Evolutionary conservation across 192 early-diverging fungal genomes (phyloP).

Genomic region (Phlyctochytrium arcticum): DNA sequence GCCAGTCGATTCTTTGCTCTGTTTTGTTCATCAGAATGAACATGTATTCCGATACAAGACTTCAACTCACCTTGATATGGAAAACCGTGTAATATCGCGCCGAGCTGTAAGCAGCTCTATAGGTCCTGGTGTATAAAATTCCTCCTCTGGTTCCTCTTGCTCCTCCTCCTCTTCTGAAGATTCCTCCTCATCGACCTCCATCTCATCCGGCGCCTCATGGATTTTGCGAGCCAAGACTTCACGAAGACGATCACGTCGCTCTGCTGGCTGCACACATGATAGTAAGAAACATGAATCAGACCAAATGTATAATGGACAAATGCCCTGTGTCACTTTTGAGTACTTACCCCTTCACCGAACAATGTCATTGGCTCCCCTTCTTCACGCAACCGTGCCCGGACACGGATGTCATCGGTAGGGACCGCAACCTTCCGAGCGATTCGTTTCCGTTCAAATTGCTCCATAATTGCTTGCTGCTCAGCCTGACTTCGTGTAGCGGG

Average conservation of each 20-base stretch:
- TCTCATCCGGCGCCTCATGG: constrained; percentile 28
- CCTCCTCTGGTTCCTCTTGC: constrained; percentile 58
- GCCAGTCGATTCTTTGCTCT: constrained; percentile 65
- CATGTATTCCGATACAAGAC: background rate
- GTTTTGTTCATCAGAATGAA: background rate
- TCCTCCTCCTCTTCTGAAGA: constrained; percentile 46
- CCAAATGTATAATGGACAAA: background rate
- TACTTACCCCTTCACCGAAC: constrained; percentile 87
- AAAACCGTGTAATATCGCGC: constrained; percentile 65
- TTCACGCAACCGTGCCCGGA: constrained; percentile 70
- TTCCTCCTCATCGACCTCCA: constrained; percentile 47
- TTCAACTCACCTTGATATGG: constrained; percentile 56
- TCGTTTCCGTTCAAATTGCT: constrained; percentile 57
- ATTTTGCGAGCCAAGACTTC: constrained; percentile 61
- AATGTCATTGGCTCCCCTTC: constrained; percentile 82
- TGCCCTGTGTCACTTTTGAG: background rate
- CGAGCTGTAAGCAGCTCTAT: constrained; percentile 66
- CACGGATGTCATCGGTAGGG: constrained; percentile 83
- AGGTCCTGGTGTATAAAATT: constrained; percentile 67
- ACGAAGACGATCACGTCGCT: constrained; percentile 78
- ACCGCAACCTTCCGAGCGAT: constrained; percentile 76
- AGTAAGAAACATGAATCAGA: background rate
- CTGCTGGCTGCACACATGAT: constrained; percentile 52
- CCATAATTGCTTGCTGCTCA: constrained; percentile 47
- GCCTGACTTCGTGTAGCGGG: constrained; percentile 21